Evolutionary conservation across 192 early-diverging fungal genomes (phyloP).

Genomic region (Coemansia sp.): DNA sequence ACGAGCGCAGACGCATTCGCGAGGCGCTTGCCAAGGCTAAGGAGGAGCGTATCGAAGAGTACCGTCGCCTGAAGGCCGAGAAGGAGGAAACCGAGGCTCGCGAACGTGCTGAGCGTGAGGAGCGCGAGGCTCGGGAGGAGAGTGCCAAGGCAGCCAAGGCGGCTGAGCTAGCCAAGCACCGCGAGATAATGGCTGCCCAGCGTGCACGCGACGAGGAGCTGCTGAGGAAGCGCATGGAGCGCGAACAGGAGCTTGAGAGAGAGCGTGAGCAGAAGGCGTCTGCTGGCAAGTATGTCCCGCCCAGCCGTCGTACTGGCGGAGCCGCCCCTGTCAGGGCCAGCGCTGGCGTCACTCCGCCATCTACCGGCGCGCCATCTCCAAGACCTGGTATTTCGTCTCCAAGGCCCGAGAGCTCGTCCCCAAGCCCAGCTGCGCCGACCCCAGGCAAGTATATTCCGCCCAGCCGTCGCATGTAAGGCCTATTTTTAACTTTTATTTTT

Average conservation of each 20-base stretch:
- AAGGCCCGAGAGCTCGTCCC: constrained; percentile 2
- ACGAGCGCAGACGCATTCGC: constrained; percentile 63
- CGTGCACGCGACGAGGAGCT: constrained; percentile 50
- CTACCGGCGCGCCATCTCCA: neutral
- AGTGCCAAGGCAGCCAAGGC: constrained; percentile 41
- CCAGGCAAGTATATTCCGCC: constrained; percentile 36
- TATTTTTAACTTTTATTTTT: constrained; percentile 1
- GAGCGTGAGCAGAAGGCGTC: constrained; percentile 21
- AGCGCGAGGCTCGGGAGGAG: constrained; percentile 39
- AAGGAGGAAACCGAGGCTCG: constrained; percentile 50
- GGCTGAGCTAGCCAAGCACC: constrained; percentile 41
- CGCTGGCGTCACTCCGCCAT: constrained; percentile 16
- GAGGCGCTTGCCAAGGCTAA: constrained; percentile 58
- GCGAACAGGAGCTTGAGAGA: constrained; percentile 31
- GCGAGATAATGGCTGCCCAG: constrained; percentile 52
- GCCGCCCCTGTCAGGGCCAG: constrained; percentile 6
- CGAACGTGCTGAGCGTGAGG: constrained; percentile 57
- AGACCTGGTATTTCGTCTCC: neutral
- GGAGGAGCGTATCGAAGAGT: constrained; percentile 55
- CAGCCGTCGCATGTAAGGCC: constrained; percentile 21
- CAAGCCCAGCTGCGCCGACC: constrained; percentile 3
- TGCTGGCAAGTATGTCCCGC: constrained; percentile 43
- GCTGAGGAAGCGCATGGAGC: constrained; percentile 55
- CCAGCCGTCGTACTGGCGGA: constrained; percentile 28
- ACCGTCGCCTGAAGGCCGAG: constrained; percentile 43